Conservation (phyloP, 805 yeast genomes). For the Nakazawaea peltata region DNA sequence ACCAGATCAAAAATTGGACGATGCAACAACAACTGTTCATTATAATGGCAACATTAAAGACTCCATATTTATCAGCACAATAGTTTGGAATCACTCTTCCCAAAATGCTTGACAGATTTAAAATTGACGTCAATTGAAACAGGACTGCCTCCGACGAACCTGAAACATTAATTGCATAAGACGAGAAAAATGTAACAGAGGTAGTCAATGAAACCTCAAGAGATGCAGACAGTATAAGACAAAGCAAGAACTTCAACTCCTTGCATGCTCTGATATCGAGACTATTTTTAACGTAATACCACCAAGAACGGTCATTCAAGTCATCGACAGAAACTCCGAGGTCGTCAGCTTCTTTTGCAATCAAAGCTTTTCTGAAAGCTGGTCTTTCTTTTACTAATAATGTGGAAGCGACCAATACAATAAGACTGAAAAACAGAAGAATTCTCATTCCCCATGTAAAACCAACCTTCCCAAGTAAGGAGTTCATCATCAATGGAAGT, state of each 20-base stretch:
- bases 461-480: constrained; percentile 38
- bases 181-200: constrained; percentile 33
- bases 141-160: constrained; percentile 32
- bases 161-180: constrained; percentile 33
- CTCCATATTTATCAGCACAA: constrained; percentile 42
- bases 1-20: constrained; percentile 44
- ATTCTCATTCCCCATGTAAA: constrained; percentile 54
- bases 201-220: constrained; percentile 31
- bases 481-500: constrained; percentile 45
- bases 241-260: constrained; percentile 27
- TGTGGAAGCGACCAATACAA: constrained; percentile 19
- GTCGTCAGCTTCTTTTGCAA: not conserved
- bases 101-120: constrained; percentile 36
- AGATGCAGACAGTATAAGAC: constrained; percentile 29
- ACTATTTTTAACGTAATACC: constrained; percentile 15
- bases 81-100: constrained; percentile 48
- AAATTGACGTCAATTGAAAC: constrained; percentile 34
- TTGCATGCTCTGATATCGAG: constrained; percentile 24
- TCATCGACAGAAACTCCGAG: no score
- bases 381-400: constrained; percentile 29
- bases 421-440: constrained; percentile 26
- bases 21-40: constrained; percentile 37
- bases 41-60: constrained; percentile 43
- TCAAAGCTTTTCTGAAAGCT: constrained; percentile 14
- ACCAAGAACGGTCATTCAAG: not conserved